These are phyloP conservation scores for Daldinia loculata DNA, from an alignment of 495 filamentous ascomycete species.

Conservation along the genomic window DNA sequence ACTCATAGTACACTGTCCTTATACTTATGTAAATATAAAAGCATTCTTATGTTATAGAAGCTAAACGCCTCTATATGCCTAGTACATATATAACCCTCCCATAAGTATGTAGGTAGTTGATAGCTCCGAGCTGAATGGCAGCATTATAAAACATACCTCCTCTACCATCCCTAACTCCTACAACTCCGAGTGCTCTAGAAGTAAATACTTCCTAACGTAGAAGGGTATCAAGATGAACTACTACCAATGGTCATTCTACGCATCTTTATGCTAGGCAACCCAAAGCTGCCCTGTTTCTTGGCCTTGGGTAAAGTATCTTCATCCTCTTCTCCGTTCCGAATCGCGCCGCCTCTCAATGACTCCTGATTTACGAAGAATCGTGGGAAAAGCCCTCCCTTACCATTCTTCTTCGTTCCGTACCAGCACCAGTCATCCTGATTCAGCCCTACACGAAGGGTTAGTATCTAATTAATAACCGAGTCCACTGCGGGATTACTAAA, in stretches of 20 bases:
- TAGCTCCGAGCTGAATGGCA: not conserved
- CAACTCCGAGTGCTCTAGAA: not conserved
- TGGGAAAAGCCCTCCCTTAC: slow-evolving; percentile 56
- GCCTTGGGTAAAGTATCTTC: slow-evolving; percentile 17
- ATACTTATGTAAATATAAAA: too few species aligned
- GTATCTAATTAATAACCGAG: slow-evolving; percentile 7
- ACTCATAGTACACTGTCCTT: not conserved
- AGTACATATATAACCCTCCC: not conserved
- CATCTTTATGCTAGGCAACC: slow-evolving; percentile 36
- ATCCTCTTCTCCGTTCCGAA: slow-evolving; percentile 21
- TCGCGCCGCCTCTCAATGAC: slow-evolving; percentile 25
- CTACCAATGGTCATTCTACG: slow-evolving; percentile 39
- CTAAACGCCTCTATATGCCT: not conserved
- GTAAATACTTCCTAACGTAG: not conserved
- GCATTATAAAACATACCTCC: not conserved
- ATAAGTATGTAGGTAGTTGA: not conserved
- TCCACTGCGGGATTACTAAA: too few species aligned
- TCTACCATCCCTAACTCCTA: not conserved
- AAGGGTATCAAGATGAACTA: slow-evolving; percentile 23
- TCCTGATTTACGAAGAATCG: slow-evolving; percentile 31
- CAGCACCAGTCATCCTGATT: slow-evolving; percentile 58
- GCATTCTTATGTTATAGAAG: too few species aligned
- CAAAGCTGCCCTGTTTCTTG: slow-evolving; percentile 30
- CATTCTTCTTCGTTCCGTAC: slow-evolving; percentile 54
- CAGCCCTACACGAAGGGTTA: slow-evolving; percentile 26